phyloP scores from a whole-genome alignment of 129 eudicot genomes.

The Centrapalus pauciflorus region DNA sequence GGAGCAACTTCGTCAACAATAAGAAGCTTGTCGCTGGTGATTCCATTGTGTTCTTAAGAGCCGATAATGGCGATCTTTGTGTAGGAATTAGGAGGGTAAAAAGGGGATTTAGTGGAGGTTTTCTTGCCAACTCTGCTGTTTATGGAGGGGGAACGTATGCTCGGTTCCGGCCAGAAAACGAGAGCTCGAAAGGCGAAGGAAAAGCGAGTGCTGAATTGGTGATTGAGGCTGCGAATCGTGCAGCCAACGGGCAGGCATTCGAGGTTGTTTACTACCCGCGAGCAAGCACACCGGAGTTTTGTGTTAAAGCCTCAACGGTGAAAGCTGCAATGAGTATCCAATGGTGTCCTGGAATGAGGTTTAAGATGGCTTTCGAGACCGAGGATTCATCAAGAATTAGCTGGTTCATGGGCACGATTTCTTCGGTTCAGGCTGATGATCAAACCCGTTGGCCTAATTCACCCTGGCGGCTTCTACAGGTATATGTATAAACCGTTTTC shows the following conservation, averaged over 20 bases:
- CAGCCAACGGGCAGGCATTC: slow-evolving; percentile 58
- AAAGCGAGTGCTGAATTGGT: slow-evolving; percentile 51
- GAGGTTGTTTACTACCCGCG: slow-evolving; percentile 83
- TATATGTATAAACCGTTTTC: slow-evolving; percentile 4
- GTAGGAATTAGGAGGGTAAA: slow-evolving; percentile 79
- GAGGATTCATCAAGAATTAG: slow-evolving; percentile 91
- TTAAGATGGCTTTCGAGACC: slow-evolving; percentile 92
- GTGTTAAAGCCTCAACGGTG: slow-evolving; percentile 68
- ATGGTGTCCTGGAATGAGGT: slow-evolving; percentile 87
- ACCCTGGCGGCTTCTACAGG: slow-evolving; percentile 96
- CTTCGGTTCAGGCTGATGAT: slow-evolving; percentile 66
- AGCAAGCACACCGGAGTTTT: slow-evolving; percentile 80
- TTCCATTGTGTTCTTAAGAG: slow-evolving; percentile 66
- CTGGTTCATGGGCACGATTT: slow-evolving; percentile 93
- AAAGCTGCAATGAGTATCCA: slow-evolving; percentile 60
- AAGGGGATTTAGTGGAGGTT: slow-evolving; percentile 56
- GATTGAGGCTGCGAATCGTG: slow-evolving; percentile 51
- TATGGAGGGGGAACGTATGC: slow-evolving; percentile 41
- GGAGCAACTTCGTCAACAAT: slow-evolving; percentile 87
- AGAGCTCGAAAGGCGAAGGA: slow-evolving; percentile 15
- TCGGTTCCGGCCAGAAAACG: slow-evolving; percentile 18
- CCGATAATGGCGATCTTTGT: slow-evolving; percentile 70
- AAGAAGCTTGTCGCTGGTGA: slow-evolving; percentile 90
- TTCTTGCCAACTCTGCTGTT: slow-evolving; percentile 1
- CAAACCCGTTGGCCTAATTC: slow-evolving; percentile 82